Evolutionary conservation across 148 eudicot genomes (phyloP), one percentile per base, ranked within the genome.

Genomic region (Drosera capensis): DNA sequence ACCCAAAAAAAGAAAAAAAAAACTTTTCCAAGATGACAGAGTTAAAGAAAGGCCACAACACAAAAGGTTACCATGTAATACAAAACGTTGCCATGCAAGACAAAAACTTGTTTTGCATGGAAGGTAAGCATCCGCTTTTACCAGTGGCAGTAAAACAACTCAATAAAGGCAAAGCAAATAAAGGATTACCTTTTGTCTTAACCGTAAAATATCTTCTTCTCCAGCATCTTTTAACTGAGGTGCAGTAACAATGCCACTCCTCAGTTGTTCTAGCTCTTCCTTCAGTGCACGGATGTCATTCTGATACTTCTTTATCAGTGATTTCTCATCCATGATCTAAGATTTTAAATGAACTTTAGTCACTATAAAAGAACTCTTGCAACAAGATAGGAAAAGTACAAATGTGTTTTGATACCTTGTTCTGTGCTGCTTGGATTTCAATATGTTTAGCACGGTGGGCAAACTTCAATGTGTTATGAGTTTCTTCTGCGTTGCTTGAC

Each of bases 251-350:
- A 90, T 80, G 41, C 99, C 99, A 57, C 77, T 71, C 64, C 78
- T 90, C 55, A 90, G 51, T 52, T 90, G 95, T 52, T 90, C 95
- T 52, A 90, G 56, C 66, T 90, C 99, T 64, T 85, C 99, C 68
- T 85, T 84, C 28, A 90, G 66, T 49, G 63, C 55, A 43, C 82
- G 87, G 60, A 90, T 90, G 73, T 90, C 99, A 66, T 78, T 67
- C 78, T 90, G 99, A 67, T 90, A 90, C 66, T 90, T 90, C 74
- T 90, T 90, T 64, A 90, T 90, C 26, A 90, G 93, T 25, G 99
- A 90, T 60, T 90, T 84, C 64, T 90, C 99, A 60, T 90, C 99
- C 49, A 90, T 76, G 49, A 90, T 90, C 99, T 90, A 82, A 70
- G 16, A 52, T 49, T 37, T 39, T 62, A 30, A 58, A 34, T 41